These are phyloP conservation scores for Dothidotthia symphoricarpi DNA, from an alignment of 2,329 filamentous ascomycete genomes.

Conservation along the genomic window DNA sequence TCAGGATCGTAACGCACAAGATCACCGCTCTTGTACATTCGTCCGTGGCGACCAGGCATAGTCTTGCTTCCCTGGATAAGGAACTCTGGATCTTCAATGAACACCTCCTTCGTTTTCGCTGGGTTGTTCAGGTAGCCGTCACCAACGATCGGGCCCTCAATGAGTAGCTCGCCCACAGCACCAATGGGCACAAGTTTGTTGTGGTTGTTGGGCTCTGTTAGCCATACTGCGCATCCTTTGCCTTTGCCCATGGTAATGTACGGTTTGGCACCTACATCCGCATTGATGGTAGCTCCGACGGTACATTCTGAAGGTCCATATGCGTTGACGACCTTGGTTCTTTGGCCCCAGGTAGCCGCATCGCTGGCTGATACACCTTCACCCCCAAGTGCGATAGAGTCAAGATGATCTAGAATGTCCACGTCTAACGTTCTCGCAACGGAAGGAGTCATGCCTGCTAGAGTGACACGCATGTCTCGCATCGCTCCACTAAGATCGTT, in stretches of 20 bases:
- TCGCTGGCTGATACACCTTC: conserved; percentile 37
- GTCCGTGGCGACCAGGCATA: conserved; percentile 53
- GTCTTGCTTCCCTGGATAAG: conserved; percentile 60
- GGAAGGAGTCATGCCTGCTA: conserved; percentile 40
- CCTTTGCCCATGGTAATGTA: conserved; percentile 42
- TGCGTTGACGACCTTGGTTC: conserved; percentile 36
- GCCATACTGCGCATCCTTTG: conserved; percentile 39
- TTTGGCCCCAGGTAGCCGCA: conserved; percentile 46
- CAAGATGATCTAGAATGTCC: conserved; percentile 43
- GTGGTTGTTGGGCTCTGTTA: conserved; percentile 43
- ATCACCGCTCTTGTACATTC: conserved; percentile 37
- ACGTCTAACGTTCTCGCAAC: conserved; percentile 39
- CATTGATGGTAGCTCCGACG: conserved; percentile 36
- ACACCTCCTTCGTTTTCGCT: conserved; percentile 38
- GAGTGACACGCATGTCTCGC: conserved; percentile 35
- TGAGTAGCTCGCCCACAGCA: conserved; percentile 53
- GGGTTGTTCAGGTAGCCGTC: conserved; percentile 40
- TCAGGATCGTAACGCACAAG: conserved; percentile 52
- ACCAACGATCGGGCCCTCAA: conserved; percentile 56
- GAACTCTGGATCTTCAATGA: conserved; percentile 56
- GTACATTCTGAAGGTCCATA: conserved; percentile 42
- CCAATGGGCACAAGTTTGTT: conserved; percentile 43
- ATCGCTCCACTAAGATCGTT: conserved; percentile 48
- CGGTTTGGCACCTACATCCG: conserved; percentile 26
- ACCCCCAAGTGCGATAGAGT: conserved; percentile 46